Evolutionary conservation across 2,329 filamentous ascomycete species (phyloP).

Genomic region (Aspergillus pseudoterreus): DNA sequence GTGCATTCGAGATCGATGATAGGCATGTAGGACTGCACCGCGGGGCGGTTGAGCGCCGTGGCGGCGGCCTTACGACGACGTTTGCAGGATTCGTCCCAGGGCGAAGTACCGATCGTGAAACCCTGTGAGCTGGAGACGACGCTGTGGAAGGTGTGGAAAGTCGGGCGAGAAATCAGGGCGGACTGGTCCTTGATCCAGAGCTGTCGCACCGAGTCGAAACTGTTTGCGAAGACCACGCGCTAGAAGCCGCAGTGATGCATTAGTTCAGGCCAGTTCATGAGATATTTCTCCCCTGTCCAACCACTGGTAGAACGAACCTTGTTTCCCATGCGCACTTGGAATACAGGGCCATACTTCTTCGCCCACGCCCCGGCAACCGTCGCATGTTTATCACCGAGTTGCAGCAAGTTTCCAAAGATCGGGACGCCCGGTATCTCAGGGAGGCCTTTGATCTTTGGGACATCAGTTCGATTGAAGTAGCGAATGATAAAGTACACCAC

Average conservation of each 20-base stretch:
- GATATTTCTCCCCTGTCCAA: not conserved
- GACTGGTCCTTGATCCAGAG: slow-evolving; percentile 79
- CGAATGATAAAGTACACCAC: slow-evolving; percentile 39
- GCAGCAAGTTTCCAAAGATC: slow-evolving; percentile 60
- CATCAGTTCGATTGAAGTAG: slow-evolving; percentile 50
- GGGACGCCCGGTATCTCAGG: slow-evolving; percentile 61
- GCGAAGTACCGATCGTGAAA: slow-evolving; percentile 78
- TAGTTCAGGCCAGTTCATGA: not conserved
- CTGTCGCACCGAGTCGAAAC: slow-evolving; percentile 66
- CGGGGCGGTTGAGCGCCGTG: slow-evolving; percentile 71
- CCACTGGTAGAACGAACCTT: slow-evolving; percentile 41
- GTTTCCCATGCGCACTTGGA: slow-evolving; percentile 66
- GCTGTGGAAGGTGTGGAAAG: slow-evolving; percentile 75
- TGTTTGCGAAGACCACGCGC: slow-evolving; percentile 74
- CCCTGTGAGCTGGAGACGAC: slow-evolving; percentile 73
- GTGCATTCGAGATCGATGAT: slow-evolving; percentile 75
- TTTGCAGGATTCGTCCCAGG: slow-evolving; percentile 81
- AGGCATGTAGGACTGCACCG: slow-evolving; percentile 75
- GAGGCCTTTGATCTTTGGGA: slow-evolving; percentile 58
- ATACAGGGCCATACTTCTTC: slow-evolving; percentile 60
- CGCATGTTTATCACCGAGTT: slow-evolving; percentile 58
- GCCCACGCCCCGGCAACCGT: slow-evolving; percentile 55
- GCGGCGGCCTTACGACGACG: slow-evolving; percentile 71
- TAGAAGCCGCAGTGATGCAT: slow-evolving; percentile 20
- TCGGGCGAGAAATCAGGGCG: slow-evolving; percentile 71